Conservation (phyloP, 2,329 filamentous ascomycete species). For the Stemphylium lycopersici region DNA sequence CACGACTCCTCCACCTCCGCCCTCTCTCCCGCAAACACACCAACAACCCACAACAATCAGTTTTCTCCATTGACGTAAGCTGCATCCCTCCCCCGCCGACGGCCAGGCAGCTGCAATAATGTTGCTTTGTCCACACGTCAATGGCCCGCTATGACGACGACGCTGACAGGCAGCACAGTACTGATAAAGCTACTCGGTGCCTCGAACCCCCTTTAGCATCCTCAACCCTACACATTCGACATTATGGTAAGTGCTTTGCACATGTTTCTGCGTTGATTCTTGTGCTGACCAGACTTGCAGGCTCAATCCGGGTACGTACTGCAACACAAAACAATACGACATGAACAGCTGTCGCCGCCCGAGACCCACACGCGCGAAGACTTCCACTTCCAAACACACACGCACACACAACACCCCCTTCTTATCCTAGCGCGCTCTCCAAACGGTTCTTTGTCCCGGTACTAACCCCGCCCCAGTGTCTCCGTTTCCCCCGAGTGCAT, state of each 20-base stretch:
- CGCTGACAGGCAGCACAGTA: conserved; percentile 46
- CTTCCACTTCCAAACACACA: conserved; percentile 4
- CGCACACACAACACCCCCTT: no score
- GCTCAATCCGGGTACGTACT: conserved; percentile 54
- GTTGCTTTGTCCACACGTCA: conserved; percentile 14
- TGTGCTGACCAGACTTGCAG: conserved; percentile 36
- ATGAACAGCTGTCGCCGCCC: conserved; percentile 22
- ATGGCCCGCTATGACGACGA: conserved; percentile 44
- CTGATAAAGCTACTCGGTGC: conserved; percentile 43
- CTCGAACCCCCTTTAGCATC: conserved; percentile 21
- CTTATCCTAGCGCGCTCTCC: background rate
- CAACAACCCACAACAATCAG: conserved; percentile 24
- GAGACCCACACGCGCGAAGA: conserved; percentile 12
- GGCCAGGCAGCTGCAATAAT: conserved; percentile 28
- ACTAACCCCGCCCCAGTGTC: conserved; percentile 61
- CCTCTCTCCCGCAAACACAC: conserved; percentile 22
- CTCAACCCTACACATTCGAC: conserved; percentile 31
- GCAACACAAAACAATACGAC: conserved; percentile 18
- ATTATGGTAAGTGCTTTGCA: conserved; percentile 43
- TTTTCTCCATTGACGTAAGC: conserved; percentile 38
- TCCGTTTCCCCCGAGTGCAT: conserved; percentile 74
- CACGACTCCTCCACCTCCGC: conserved; percentile 30
- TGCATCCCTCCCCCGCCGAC: conserved; percentile 6
- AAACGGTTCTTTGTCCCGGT: background rate
- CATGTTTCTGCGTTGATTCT: background rate